A percentile compares a stretch with the other conserved stretches of the same genome.
Evolutionary conservation across 2,329 filamentous ascomycete species (phyloP).

Genomic region (Ophiosphaerella narmari): DNA sequence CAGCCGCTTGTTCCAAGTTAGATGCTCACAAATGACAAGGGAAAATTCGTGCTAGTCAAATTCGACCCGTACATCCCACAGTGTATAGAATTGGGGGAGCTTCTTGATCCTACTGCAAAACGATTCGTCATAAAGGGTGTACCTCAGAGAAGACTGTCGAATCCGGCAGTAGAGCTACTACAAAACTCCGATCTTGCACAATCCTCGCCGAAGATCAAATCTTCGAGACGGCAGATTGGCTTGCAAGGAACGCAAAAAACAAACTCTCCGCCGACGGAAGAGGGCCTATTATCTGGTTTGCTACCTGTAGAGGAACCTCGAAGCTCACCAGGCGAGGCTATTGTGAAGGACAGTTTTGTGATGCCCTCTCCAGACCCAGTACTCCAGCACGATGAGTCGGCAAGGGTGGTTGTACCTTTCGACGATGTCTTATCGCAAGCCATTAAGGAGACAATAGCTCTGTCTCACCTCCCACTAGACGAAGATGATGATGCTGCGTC

Average conservation of each 20-base stretch:
- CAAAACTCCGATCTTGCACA: conserved; percentile 22
- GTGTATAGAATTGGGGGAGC: conserved; percentile 46
- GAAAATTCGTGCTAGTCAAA: conserved; percentile 56
- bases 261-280: conserved; percentile 45
- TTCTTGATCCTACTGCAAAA: conserved; percentile 59
- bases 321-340: conserved; percentile 15
- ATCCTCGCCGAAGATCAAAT: conserved; percentile 57
- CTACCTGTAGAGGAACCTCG: conserved; percentile 1
- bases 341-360: conserved; percentile 39
- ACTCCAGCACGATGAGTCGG: neutral
- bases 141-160: conserved; percentile 26
- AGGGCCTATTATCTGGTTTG: conserved; percentile 29
- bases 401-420: conserved; percentile 7
- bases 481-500: conserved; percentile 43
- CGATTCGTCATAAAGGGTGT: conserved; percentile 65
- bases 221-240: conserved; percentile 48
- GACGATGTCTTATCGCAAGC: conserved; percentile 66
- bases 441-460: conserved; percentile 66
- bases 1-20: neutral
- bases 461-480: conserved; percentile 59
- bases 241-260: conserved; percentile 39
- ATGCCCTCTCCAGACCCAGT: conserved; percentile 11
- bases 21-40: conserved; percentile 18
- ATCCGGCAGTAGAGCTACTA: conserved; percentile 1
- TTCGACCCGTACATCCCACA: conserved; percentile 51